These are phyloP conservation scores for Bonia amplexicaulis DNA, from an alignment of 176 grass and related monocot species.

Conservation along the genomic window DNA sequence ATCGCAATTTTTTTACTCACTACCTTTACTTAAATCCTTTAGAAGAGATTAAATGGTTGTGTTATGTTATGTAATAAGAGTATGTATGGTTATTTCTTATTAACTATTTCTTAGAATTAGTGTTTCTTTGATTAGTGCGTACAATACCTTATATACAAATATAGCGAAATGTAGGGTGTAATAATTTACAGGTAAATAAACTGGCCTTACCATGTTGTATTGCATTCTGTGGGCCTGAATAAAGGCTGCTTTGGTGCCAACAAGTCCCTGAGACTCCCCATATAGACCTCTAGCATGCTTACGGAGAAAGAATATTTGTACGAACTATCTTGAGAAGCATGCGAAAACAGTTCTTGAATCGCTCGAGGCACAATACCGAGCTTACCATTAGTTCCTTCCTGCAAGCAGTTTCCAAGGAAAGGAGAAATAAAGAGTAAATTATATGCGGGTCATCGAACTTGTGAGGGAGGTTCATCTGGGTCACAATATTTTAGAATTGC, in stretches of 20 bases:
- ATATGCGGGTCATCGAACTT: no score
- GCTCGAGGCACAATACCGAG: constrained; percentile 64
- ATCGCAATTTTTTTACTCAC: no score
- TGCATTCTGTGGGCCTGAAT: constrained; percentile 33
- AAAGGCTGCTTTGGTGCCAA: constrained; percentile 65
- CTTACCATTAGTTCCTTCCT: constrained; percentile 76
- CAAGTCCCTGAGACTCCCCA: constrained; percentile 81
- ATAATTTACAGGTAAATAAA: neutral
- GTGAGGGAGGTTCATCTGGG: no score
- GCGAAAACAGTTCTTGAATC: constrained; percentile 69
- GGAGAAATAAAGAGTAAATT: neutral
- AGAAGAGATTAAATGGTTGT: no score
- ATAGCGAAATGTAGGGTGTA: no score
- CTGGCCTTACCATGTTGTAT: constrained; percentile 37
- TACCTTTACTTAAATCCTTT: no score
- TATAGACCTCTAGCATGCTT: constrained; percentile 92
- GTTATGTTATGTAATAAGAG: no score
- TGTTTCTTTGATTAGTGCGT: no score
- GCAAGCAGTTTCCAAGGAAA: constrained; percentile 14
- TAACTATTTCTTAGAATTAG: no score
- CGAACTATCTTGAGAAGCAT: constrained; percentile 60
- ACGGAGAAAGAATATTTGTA: constrained; percentile 63
- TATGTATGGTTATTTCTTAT: no score
- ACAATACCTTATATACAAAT: no score
- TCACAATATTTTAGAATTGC: no score